Percentiles rank a stretch among this genome's conserved stretches.
Evolutionary conservation across 2,329 filamentous ascomycete genomes (phyloP).

Genomic region (Pseudogymnoascus sp.): DNA sequence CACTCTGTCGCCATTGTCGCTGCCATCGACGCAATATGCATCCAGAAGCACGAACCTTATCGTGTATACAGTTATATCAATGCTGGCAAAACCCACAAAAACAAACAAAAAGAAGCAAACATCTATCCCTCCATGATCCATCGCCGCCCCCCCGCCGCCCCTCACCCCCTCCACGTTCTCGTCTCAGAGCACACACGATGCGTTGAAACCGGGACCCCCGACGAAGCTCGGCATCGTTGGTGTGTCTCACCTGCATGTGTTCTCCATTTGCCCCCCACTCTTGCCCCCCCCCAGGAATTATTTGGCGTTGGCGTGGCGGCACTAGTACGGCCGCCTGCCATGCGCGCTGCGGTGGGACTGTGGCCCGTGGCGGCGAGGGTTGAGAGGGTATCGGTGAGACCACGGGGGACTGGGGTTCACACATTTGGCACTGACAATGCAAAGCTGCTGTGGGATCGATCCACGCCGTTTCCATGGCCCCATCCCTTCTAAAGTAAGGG

Average conservation of each 20-base stretch:
- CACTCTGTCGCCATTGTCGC: slow-evolving; percentile 1
- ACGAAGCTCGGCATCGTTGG: not conserved
- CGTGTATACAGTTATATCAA: not conserved
- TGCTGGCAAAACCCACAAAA: slow-evolving; percentile 2
- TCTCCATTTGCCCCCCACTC: slow-evolving; percentile 1
- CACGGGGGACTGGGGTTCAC: not conserved
- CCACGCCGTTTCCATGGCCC: not conserved
- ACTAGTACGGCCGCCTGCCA: not conserved
- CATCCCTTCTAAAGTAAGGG: not conserved
- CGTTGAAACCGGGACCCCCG: not conserved
- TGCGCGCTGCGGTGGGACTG: not conserved
- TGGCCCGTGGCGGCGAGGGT: not conserved
- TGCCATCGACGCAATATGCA: slow-evolving; percentile 3
- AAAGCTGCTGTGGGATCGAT: not conserved
- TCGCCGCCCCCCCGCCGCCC: not conserved
- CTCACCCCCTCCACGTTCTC: not conserved
- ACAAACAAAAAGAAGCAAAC: slow-evolving; percentile 1
- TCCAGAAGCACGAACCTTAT: slow-evolving; percentile 8
- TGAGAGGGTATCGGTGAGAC: not conserved
- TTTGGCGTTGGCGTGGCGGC: not conserved
- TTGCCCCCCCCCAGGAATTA: not conserved
- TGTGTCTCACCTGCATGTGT: not conserved
- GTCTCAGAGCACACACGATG: not conserved
- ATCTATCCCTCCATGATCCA: not conserved
- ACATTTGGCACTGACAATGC: not conserved